phyloP scores from a whole-genome alignment of 495 filamentous ascomycete genomes.

The Penicillium argentinense region DNA sequence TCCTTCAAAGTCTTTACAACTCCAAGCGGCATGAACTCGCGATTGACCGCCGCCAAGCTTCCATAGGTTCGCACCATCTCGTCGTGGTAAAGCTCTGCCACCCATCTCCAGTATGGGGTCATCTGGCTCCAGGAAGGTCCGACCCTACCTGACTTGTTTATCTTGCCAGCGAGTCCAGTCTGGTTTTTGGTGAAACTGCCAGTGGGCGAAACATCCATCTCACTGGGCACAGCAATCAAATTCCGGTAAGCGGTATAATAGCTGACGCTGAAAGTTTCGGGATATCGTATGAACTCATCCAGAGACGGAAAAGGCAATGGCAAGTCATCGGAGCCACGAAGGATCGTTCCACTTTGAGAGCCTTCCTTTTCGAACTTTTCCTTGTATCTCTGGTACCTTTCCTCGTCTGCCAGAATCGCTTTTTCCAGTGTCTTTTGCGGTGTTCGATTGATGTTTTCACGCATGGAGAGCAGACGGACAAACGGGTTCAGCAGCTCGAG shows the following conservation, averaged over 20 bases:
- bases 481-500: constrained; percentile 59
- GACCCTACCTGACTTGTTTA: constrained; percentile 22
- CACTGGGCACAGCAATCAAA: constrained; percentile 38
- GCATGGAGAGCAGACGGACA: constrained; percentile 51
- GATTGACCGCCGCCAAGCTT: constrained; percentile 59
- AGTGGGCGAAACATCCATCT: constrained; percentile 34
- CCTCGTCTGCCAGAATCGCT: constrained; percentile 3
- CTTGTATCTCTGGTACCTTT: constrained; percentile 45
- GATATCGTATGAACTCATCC: constrained; percentile 51
- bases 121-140: constrained; percentile 37
- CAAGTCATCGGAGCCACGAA: constrained; percentile 20
- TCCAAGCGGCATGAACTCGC: constrained; percentile 61
- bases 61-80: constrained; percentile 62
- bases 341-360: not conserved
- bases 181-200: constrained; percentile 24
- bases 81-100: constrained; percentile 56
- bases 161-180: constrained; percentile 18
- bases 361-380: constrained; percentile 40
- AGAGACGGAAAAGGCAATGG: constrained; percentile 49
- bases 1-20: constrained; percentile 63
- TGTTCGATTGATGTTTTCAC: constrained; percentile 49
- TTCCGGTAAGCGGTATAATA: constrained; percentile 36
- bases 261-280: constrained; percentile 44
- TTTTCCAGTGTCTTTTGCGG: constrained; percentile 23
- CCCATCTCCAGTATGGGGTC: constrained; percentile 63